phyloP scores from a whole-genome alignment of 805 yeast genomes.

The Priceomyces haplophilus region DNA sequence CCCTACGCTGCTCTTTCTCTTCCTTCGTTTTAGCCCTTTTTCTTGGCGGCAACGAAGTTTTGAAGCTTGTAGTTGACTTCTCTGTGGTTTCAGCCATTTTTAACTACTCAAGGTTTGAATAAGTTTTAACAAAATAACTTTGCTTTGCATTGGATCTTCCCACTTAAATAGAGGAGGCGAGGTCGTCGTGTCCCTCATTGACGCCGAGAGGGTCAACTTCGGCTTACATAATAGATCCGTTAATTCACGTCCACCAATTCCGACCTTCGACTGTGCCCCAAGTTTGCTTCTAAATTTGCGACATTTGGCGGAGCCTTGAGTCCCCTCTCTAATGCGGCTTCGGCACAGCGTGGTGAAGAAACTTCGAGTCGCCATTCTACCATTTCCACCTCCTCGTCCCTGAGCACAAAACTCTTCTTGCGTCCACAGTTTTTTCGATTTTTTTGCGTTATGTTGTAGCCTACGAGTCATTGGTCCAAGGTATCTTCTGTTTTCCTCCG shows the following conservation, averaged over 20 bases:
- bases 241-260: neutral
- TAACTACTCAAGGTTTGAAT: neutral
- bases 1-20: conserved; percentile 94
- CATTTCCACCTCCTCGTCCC: too few relatives aligned
- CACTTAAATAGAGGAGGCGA: neutral
- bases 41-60: conserved; percentile 76
- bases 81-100: conserved; percentile 9
- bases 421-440: too few relatives aligned
- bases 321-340: too few relatives aligned
- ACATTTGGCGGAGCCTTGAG: neutral
- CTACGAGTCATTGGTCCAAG: too few relatives aligned
- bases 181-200: conserved; percentile 1
- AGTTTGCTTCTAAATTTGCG: neutral
- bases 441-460: too few relatives aligned
- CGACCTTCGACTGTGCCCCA: neutral
- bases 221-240: neutral
- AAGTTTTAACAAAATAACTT: too few relatives aligned
- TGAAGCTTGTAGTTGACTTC: conserved; percentile 20
- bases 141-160: neutral
- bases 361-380: too few relatives aligned
- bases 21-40: conserved; percentile 95
- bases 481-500: neutral
- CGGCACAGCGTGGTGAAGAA: too few relatives aligned
- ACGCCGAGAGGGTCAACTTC: neutral
- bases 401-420: too few relatives aligned